Evolutionary conservation across 768 basidiomycete species (phyloP), one percentile per base, ranked within the genome.

Genomic region (Leccinum olivaceopallidum): DNA sequence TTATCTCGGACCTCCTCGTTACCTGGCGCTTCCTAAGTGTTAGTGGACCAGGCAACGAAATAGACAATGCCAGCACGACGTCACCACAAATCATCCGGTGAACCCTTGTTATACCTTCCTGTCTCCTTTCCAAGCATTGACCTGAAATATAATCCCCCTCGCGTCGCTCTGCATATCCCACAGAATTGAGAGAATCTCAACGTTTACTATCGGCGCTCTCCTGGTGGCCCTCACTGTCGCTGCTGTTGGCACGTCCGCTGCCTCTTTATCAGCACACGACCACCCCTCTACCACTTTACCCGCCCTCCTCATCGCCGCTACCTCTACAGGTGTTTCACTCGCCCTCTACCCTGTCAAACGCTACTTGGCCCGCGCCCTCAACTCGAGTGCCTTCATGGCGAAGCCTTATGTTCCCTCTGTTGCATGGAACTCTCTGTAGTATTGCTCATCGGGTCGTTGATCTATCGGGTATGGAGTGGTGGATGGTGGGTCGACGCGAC

Each of bases 401-500:
- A 81, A 66, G 78, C 81, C 2, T 68, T 74, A 39, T 81, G 80
- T 32, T 75, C 78, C 0, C 73, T 82, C 10, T 75, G 74, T 30
- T 81, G 81, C 61, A 73, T 76, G 44, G 75, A 82, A 57, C 74
- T 81, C 32, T 81, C 79, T 0, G 42, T 72, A 22, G 79, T 82
- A 2, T 65, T 81, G 14, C 77, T 82, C 57, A 44, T 77, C 2
- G 81, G 80, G 2, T 74, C 75, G 5, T 58, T 80, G 53, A 70
- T 80, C 30, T 80, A 70, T 49, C 66, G 74, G 7, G 62, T 75
- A 5, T 80, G 80, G 80, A 59, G 66, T 6, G 75, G 77, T n/a
- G 81, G 80, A 0, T 81, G 80, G 81, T 81, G 81, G 80, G 67
- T 80, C 13, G 81, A 81, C 58, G 66, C 76, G 20, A 75, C 74